Percentiles rank a stretch among this genome's conserved stretches.
Evolutionary conservation across 2,329 filamentous ascomycete species (phyloP).

Genomic region (Amauroascus verrucosus): DNA sequence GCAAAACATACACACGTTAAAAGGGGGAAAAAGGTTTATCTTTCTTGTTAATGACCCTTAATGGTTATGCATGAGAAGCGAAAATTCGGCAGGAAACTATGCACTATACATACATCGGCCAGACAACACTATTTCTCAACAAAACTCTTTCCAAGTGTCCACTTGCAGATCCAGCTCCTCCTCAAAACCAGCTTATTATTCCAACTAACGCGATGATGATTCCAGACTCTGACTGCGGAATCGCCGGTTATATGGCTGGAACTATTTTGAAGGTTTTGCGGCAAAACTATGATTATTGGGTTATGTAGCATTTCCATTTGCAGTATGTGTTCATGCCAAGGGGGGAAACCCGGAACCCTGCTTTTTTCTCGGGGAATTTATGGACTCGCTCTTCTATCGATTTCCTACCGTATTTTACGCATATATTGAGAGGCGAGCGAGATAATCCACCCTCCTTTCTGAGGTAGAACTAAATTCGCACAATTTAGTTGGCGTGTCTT

Average conservation of each 20-base stretch:
- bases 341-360: not conserved
- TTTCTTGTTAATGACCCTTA: not conserved
- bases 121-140: no score
- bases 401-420: not conserved
- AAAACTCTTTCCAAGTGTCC: no score
- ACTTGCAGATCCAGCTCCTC: no score
- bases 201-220: no score
- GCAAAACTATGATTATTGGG: not conserved
- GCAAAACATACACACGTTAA: not conserved
- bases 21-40: not conserved
- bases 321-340: not conserved
- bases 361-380: not conserved
- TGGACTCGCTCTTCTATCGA: not conserved
- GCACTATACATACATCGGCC: not conserved
- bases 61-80: not conserved
- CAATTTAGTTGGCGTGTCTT: not conserved
- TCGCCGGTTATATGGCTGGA: not conserved
- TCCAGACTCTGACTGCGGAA: not conserved
- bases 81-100: not conserved
- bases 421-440: not conserved
- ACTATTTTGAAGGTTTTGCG: no score
- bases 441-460: not conserved
- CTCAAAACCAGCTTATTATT: no score
- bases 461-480: not conserved
- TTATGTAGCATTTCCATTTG: not conserved